A percentile compares a stretch with the other conserved stretches of the same genome.
phyloP scores from a whole-genome alignment of 805 yeast species.

The Ogataea salicorniae region DNA sequence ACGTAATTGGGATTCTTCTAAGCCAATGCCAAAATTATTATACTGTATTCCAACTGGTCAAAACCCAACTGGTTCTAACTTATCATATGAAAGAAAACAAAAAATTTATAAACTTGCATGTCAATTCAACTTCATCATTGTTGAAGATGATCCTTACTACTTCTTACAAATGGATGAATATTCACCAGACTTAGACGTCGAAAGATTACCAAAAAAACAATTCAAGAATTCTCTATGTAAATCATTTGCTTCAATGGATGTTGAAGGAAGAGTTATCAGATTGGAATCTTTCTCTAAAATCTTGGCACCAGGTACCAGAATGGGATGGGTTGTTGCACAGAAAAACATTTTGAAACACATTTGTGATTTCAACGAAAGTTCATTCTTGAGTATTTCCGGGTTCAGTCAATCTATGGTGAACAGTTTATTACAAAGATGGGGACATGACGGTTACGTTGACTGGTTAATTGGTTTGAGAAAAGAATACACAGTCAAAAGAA shows the following conservation, averaged over 20 bases:
- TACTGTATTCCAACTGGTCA: constrained; percentile 96
- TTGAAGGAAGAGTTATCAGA: constrained; percentile 88
- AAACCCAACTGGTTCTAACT: constrained; percentile 93
- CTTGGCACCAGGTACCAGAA: constrained; percentile 83
- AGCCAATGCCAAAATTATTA: constrained; percentile 72
- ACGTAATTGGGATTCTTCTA: constrained; percentile 51
- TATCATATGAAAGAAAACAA: constrained; percentile 70
- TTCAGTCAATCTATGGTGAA: constrained; percentile 66
- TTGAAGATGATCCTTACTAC: constrained; percentile 98
- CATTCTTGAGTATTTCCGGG: constrained; percentile 78
- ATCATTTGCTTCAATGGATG: constrained; percentile 70
- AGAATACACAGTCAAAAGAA: constrained; percentile 84
- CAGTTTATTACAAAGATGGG: constrained; percentile 79
- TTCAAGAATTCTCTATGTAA: constrained; percentile 65
- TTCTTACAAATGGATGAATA: constrained; percentile 90
- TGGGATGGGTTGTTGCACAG: constrained; percentile 88
- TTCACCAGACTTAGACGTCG: constrained; percentile 31
- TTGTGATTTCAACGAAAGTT: constrained; percentile 71
- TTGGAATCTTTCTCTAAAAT: constrained; percentile 90
- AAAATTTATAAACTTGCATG: constrained; percentile 72
- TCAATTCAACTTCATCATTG: constrained; percentile 77
- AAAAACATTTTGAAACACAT: constrained; percentile 58
- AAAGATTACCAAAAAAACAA: constrained; percentile 48
- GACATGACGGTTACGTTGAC: constrained; percentile 80
- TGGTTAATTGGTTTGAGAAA: constrained; percentile 81